Percentiles rank a stretch among this genome's conserved stretches.
Conservation (phyloP, 2,329 filamentous ascomycete genomes). For the Colletotrichum musicola region DNA sequence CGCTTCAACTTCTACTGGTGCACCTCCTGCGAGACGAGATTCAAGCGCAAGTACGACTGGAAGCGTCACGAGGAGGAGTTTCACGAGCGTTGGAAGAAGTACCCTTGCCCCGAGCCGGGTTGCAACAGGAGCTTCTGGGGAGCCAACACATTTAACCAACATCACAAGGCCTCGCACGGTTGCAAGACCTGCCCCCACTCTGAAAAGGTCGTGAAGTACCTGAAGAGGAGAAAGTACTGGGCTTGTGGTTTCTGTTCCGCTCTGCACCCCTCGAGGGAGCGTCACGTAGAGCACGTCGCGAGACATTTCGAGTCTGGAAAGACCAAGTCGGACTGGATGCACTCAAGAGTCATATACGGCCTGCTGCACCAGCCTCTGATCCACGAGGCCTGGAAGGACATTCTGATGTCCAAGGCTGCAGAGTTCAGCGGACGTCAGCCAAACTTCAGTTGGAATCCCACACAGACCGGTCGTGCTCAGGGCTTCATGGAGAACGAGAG, state of each 20-base stretch:
- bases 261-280: constrained; percentile 72
- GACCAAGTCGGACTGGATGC: constrained; percentile 76
- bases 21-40: constrained; percentile 72
- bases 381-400: constrained; percentile 70
- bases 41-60: constrained; percentile 78
- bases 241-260: constrained; percentile 77
- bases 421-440: constrained; percentile 68
- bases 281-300: constrained; percentile 76
- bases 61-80: constrained; percentile 78
- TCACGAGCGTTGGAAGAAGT: constrained; percentile 76
- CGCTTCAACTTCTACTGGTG: constrained; percentile 65
- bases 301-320: constrained; percentile 74
- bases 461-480: constrained; percentile 67
- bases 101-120: constrained; percentile 71
- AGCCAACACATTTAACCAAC: constrained; percentile 76
- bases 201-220: constrained; percentile 72
- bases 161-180: constrained; percentile 74
- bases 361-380: constrained; percentile 75
- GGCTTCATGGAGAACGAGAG: constrained; percentile 73
- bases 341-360: constrained; percentile 76
- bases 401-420: constrained; percentile 66
- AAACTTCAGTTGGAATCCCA: constrained; percentile 72
- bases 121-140: constrained; percentile 78
- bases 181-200: constrained; percentile 76
- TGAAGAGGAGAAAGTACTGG: constrained; percentile 75